These are phyloP conservation scores for Lasiodiplodia gonubiensis DNA, from an alignment of 2,329 filamentous ascomycete species.

Conservation along the genomic window DNA sequence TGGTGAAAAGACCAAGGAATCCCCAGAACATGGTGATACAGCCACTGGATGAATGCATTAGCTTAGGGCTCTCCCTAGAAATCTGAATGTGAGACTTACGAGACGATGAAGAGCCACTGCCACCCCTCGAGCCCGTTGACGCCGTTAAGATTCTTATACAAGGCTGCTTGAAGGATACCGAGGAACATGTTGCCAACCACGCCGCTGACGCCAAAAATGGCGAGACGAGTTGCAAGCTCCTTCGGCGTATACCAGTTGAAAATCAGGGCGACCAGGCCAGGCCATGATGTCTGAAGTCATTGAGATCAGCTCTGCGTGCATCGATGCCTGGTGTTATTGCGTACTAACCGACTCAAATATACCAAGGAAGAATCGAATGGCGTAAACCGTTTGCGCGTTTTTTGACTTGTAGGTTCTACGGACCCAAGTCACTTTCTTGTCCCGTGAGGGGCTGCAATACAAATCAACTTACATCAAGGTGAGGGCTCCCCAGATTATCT, in stretches of 20 bases:
- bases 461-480: conserved; percentile 27
- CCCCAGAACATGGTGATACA: conserved; percentile 30
- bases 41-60: background rate
- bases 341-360: conserved; percentile 36
- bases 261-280: conserved; percentile 47
- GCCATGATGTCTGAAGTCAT: conserved; percentile 33
- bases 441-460: background rate
- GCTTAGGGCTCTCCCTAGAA: background rate
- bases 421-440: background rate
- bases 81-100: background rate
- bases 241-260: conserved; percentile 52
- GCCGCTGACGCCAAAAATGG: conserved; percentile 42
- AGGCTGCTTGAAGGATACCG: conserved; percentile 42
- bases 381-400: conserved; percentile 28
- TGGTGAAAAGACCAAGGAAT: conserved; percentile 27
- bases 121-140: conserved; percentile 35
- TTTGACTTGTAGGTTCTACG: conserved; percentile 7
- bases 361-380: conserved; percentile 48
- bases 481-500: conserved; percentile 30
- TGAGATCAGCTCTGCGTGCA: background rate
- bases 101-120: conserved; percentile 42
- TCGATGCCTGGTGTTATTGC: background rate
- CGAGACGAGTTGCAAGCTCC: conserved; percentile 41
- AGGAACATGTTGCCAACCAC: conserved; percentile 44
- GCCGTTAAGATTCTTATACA: conserved; percentile 41